Evolutionary conservation across 1,284 basidiomycete genomes (phyloP), one percentile per base, ranked within the genome.

Genomic region (Trichosporon coremiiforme): DNA sequence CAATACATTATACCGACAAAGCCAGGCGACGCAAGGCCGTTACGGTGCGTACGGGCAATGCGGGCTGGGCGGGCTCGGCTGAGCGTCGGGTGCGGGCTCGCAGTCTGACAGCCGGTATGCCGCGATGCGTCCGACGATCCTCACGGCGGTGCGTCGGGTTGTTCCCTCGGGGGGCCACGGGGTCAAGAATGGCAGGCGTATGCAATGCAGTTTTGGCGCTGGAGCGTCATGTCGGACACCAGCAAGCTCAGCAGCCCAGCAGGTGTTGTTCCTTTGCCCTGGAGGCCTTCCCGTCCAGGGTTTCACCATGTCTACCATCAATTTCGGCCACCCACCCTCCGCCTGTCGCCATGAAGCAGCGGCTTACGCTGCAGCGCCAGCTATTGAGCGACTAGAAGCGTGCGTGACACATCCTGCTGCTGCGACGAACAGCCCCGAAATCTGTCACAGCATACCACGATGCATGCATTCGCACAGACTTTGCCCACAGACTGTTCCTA

Each of bases 271-370:
- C 57, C 57, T 33, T 33, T 33, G 57, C 57, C 57, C 57, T 60
- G 57, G 31, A 8, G 57, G 57, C 57, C 57, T 60, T 60, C 57
- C 57, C 57, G 4, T 35, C 57, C 57, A 31, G 31, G 57, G 57
- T 31, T 33, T 33, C 29, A n/a, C 12, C 57, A 33, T 60, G 57
- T 17, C 57, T 60, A 33, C 31, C 31, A 33, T 33, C 35, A 33
- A 4, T 10, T 60, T 22, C 9, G 15, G 12, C 31, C 31, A 60
- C 13, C 15, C 15, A 35, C 57, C 17, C 31, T 17, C 29, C 31
- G 57, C 17, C 13, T 60, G 57, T 35, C 9, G 57, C 57, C 29
- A 60, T 60, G 57, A 5, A 53, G 41, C 41, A 33, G 3, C 8
- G 33, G 33, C 33, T 4, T 33, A 8, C 33, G 33, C 33, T 33